These are phyloP conservation scores for Yueomyces sp. DNA, from an alignment of 1,139 yeast species.

Conservation along the genomic window DNA sequence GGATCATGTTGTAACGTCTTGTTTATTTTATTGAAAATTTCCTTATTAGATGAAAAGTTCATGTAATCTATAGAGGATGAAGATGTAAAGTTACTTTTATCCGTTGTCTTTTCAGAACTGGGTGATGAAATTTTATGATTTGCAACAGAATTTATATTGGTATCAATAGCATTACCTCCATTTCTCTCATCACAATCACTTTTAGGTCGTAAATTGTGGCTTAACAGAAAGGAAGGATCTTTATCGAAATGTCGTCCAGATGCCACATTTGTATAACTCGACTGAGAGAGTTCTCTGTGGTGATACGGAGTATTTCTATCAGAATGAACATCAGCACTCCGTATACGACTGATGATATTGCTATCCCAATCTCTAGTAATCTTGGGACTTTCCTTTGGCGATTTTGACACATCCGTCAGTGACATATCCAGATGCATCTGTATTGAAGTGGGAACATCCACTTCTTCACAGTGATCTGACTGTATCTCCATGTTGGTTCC, in stretches of 20 bases:
- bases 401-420: slow-evolving; percentile 3
- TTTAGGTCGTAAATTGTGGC: neutral
- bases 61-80: slow-evolving; percentile 24
- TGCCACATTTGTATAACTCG: neutral
- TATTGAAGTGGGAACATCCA: slow-evolving; percentile 19
- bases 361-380: neutral
- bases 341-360: too few relatives aligned
- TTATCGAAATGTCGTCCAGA: neutral
- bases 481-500: neutral
- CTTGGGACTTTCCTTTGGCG: neutral
- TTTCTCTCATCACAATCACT: too few relatives aligned
- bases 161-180: too few relatives aligned
- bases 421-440: slow-evolving; percentile 12
- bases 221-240: slow-evolving; percentile 1
- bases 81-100: slow-evolving; percentile 1
- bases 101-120: slow-evolving; percentile 2
- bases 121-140: too few relatives aligned
- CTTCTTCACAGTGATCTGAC: slow-evolving; percentile 9
- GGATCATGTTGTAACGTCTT: too few relatives aligned
- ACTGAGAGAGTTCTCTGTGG: neutral
- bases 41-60: neutral
- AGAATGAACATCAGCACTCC: neutral
- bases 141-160: too few relatives aligned
- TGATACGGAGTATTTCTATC: neutral
- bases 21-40: too few relatives aligned